These are phyloP conservation scores for Lolium multiflorum DNA, from an alignment of 176 grass and related monocot genomes.

Conservation along the genomic window DNA sequence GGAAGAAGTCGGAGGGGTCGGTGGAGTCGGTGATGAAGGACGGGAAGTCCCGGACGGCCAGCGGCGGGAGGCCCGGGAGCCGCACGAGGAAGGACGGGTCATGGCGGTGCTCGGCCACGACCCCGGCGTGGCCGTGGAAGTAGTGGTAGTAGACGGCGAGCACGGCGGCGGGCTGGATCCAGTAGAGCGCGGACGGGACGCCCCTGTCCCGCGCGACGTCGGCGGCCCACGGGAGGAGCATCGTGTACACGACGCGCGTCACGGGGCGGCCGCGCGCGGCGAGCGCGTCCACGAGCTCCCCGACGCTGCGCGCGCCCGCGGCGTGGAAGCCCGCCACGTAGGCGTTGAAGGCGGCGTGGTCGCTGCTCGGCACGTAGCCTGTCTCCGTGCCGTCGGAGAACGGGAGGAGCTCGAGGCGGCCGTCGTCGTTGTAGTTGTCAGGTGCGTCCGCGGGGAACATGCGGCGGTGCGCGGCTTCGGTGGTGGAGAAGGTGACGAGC, in stretches of 20 bases:
- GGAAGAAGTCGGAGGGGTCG: too few relatives aligned
- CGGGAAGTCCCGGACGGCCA: too few relatives aligned
- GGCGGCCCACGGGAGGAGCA: conserved; percentile 65
- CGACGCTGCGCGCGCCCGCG: conserved; percentile 35
- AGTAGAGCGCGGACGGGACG: conserved; percentile 48
- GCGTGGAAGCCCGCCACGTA: conserved; percentile 57
- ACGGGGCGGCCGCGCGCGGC: conserved; percentile 48
- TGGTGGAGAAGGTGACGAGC: conserved; percentile 71
- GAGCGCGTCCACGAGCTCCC: conserved; percentile 45
- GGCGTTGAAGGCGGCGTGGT: background rate
- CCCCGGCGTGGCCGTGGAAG: too few relatives aligned
- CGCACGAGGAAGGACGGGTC: too few relatives aligned
- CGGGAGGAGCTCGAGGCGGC: conserved; percentile 50
- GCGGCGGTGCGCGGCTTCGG: conserved; percentile 52
- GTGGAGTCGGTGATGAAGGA: too few relatives aligned
- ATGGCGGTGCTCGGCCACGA: too few relatives aligned
- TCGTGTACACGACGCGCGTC: conserved; percentile 58
- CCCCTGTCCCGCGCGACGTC: conserved; percentile 52
- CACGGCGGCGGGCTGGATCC: too few relatives aligned
- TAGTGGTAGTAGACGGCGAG: too few relatives aligned
- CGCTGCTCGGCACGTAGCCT: conserved; percentile 19
- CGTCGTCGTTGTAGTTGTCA: background rate
- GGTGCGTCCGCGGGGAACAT: conserved; percentile 62
- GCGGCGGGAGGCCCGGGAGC: too few relatives aligned
- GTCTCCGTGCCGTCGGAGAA: conserved; percentile 57